Base-by-base conservation (phyloP, 1,284 basidiomycete genomes). In the Xanthoconium separans region DNA sequence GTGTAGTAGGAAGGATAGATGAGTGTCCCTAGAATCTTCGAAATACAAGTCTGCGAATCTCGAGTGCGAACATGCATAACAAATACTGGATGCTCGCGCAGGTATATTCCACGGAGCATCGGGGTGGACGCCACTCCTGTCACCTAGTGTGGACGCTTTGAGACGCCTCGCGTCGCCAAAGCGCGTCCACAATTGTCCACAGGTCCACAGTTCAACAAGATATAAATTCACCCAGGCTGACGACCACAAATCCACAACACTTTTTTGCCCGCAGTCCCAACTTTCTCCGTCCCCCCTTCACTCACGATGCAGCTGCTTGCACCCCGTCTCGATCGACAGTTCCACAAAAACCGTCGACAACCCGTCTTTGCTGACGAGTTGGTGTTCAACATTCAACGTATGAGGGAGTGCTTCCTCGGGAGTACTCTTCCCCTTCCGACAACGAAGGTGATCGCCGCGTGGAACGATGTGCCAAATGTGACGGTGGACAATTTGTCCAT, bases 81-180 rank as follows among this genome's bases (percentile, higher is more conserved):
- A 39, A 18, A 39, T n/a, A 20, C 27, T 27, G 27, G 18, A 20
- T 39, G 37, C 37, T 20, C n/a, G 41, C 44, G 8, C 34, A 27
- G 41, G 29, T 51, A 45, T 22, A 39, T 61, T 60, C 34, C 39
- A 43, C 40, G 48, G 54, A 46, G 41, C 24, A 46, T 47, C 31
- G n/a, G 27, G 27, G 42, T 43, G 42, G 53, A 44, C 39, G 55
- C 61, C 61, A 62, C 51, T 63, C 47, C 42, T 52, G 51, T 54
- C 45, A 58, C 33, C 27, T 24, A n/a, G 22, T 43, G 37, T 49
- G 51, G 45, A 47, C 49, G 56, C 58, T 54, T 65, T 65, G 59
- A 18, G 43, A 52, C 15, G 62, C 60, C 68, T 70, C 68, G 61
- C 66, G 68, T 44, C 27, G 47, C 47, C 55, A 63, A 66, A 65